phyloP scores from a whole-genome alignment of 495 filamentous ascomycete genomes.

The Podospora comata region DNA sequence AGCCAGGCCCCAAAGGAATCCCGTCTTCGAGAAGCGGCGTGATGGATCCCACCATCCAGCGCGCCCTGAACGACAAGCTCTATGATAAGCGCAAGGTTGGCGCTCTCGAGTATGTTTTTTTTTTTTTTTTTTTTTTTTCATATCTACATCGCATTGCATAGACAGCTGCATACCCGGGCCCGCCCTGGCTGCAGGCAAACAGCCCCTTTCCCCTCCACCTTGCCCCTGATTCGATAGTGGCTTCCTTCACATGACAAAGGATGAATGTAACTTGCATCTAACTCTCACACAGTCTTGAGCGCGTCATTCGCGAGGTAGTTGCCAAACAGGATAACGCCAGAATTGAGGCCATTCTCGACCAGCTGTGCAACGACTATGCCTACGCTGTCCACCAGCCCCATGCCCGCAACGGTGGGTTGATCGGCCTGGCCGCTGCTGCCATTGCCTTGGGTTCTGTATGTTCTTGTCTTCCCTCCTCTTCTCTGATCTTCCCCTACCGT shows the following conservation, averaged over 20 bases:
- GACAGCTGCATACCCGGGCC: slow-evolving; percentile 11
- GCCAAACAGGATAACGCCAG: slow-evolving; percentile 66
- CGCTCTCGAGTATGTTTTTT: slow-evolving; percentile 79
- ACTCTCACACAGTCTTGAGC: slow-evolving; percentile 56
- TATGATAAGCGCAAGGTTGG: slow-evolving; percentile 97
- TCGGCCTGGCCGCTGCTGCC: slow-evolving; percentile 91
- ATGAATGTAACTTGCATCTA: not conserved
- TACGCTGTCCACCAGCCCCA: slow-evolving; percentile 98
- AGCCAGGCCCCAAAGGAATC: slow-evolving; percentile 3
- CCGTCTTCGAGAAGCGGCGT: slow-evolving; percentile 19
- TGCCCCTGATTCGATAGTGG: slow-evolving; percentile 5
- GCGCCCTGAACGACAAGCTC: slow-evolving; percentile 92
- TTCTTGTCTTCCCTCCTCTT: slow-evolving; percentile 21
- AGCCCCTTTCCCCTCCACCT: not conserved
- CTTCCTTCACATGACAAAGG: not conserved
- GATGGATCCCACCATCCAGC: slow-evolving; percentile 89
- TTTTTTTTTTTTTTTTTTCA: not conserved
- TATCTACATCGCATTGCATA: slow-evolving; percentile 2
- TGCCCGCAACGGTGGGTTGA: slow-evolving; percentile 93
- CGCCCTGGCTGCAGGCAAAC: slow-evolving; percentile 1
- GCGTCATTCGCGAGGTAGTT: slow-evolving; percentile 81
- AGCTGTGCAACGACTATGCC: slow-evolving; percentile 96
- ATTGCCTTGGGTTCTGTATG: slow-evolving; percentile 91
- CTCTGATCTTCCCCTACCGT: not conserved
- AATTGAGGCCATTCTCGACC: slow-evolving; percentile 82